These are phyloP conservation scores for Lasiodiplodia citricola DNA, from an alignment of 2,329 filamentous ascomycete species.

Conservation along the genomic window DNA sequence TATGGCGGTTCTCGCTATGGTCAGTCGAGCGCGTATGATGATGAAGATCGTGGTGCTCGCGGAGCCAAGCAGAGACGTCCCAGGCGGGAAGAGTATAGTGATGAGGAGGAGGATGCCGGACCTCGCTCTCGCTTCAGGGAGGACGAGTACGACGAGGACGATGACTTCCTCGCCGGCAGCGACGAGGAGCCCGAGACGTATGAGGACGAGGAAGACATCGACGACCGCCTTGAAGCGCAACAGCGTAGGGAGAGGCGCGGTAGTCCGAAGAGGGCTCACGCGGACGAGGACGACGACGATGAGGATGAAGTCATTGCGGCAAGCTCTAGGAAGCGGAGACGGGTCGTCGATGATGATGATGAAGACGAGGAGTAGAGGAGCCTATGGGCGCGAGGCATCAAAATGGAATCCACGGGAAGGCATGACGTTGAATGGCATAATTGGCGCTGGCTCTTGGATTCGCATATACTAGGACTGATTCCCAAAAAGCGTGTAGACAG, in stretches of 20 bases:
- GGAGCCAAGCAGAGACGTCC: constrained; percentile 44
- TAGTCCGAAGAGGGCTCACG: constrained; percentile 47
- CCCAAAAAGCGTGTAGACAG: constrained; percentile 11
- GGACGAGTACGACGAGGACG: constrained; percentile 79
- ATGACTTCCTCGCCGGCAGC: constrained; percentile 77
- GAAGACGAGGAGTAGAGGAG: constrained; percentile 41
- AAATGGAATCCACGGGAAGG: not conserved
- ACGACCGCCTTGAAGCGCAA: constrained; percentile 47
- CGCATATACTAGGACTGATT: not conserved
- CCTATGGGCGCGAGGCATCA: not conserved
- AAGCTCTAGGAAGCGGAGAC: constrained; percentile 47
- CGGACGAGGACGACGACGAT: constrained; percentile 42
- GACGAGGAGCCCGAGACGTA: constrained; percentile 72
- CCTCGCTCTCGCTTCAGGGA: constrained; percentile 62
- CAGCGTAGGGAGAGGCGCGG: constrained; percentile 46
- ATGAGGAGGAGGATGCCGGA: constrained; percentile 78
- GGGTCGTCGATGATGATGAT: constrained; percentile 54
- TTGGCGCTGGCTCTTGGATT: not conserved
- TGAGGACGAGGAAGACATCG: constrained; percentile 61
- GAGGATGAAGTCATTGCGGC: constrained; percentile 40
- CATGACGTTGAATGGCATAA: not conserved
- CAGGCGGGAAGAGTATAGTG: constrained; percentile 60
- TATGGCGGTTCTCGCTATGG: constrained; percentile 57
- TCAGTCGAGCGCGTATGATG: constrained; percentile 66
- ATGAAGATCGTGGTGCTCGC: constrained; percentile 58